These are phyloP conservation scores for Pyrus communis DNA, from an alignment of 306 rosid species.

Conservation along the genomic window DNA sequence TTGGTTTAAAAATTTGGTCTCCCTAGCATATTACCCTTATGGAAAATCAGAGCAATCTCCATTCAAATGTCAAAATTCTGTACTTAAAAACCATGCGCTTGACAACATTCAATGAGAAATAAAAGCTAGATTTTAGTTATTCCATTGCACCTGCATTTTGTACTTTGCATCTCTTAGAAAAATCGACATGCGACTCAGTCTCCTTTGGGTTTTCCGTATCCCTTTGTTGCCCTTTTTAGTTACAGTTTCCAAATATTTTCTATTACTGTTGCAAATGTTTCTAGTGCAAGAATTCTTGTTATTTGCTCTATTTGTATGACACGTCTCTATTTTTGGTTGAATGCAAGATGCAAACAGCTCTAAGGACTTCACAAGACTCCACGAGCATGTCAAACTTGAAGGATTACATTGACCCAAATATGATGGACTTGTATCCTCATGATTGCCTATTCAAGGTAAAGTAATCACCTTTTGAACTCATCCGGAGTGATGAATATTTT, in stretches of 20 bases:
- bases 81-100: too few relatives aligned
- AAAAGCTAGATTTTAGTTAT: too few relatives aligned
- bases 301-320: not conserved
- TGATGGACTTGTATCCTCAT: slow-evolving; percentile 95
- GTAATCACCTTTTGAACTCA: slow-evolving; percentile 4
- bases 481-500: not conserved
- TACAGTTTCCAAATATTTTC: not conserved
- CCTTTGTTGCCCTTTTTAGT: not conserved
- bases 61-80: too few relatives aligned
- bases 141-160: too few relatives aligned
- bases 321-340: slow-evolving; percentile 16
- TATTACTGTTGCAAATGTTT: slow-evolving; percentile 1
- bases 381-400: slow-evolving; percentile 73
- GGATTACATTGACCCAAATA: slow-evolving; percentile 70
- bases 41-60: too few relatives aligned
- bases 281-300: slow-evolving; percentile 1
- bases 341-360: slow-evolving; percentile 88
- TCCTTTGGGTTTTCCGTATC: not conserved
- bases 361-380: slow-evolving; percentile 70
- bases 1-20: too few relatives aligned
- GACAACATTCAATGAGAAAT: too few relatives aligned
- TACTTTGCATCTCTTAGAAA: too few relatives aligned
- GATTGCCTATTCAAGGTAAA: slow-evolving; percentile 91
- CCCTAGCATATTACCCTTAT: too few relatives aligned
- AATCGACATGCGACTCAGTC: too few relatives aligned